Evolutionary conservation across 768 basidiomycete genomes (phyloP).

Genomic region (Galerina sulciceps): DNA sequence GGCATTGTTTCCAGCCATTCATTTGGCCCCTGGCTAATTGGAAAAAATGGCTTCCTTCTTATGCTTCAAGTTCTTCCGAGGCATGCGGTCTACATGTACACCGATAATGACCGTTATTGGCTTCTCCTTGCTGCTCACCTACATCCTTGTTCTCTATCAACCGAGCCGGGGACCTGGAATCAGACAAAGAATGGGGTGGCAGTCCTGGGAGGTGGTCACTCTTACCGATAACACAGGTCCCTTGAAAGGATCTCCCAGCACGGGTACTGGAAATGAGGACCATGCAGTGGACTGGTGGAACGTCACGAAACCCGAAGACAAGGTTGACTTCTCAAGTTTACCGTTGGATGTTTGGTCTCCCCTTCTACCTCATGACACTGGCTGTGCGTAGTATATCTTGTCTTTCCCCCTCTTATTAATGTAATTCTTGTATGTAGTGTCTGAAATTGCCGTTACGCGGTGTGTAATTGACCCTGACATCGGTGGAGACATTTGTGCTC

Average conservation of each 20-base stretch:
- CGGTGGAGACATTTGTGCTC: constrained; percentile 65
- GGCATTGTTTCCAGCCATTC: constrained; percentile 1
- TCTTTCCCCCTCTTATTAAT: neutral
- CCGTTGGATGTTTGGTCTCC: constrained; percentile 85
- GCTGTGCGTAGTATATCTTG: constrained; percentile 49
- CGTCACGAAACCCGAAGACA: constrained; percentile 44
- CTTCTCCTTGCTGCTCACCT: constrained; percentile 75
- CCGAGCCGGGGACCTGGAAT: constrained; percentile 74
- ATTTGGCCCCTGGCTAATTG: constrained; percentile 23
- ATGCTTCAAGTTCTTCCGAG: constrained; percentile 51
- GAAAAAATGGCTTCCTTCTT: constrained; percentile 41
- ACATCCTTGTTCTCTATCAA: constrained; percentile 82
- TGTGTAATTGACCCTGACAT: constrained; percentile 70
- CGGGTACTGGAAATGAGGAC: constrained; percentile 7
- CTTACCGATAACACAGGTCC: constrained; percentile 21
- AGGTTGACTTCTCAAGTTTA: constrained; percentile 65
- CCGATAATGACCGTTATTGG: constrained; percentile 64
- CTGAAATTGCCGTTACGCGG: constrained; percentile 74
- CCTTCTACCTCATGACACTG: constrained; percentile 75
- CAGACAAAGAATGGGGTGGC: constrained; percentile 83
- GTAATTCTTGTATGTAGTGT: constrained; percentile 51
- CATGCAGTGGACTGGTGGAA: constrained; percentile 71
- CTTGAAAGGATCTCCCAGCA: neutral
- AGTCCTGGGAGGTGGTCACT: constrained; percentile 77
- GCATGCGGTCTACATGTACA: constrained; percentile 54